phyloP scores from a whole-genome alignment of 2,329 filamentous ascomycete genomes.

The Sarocladium kiliense region DNA sequence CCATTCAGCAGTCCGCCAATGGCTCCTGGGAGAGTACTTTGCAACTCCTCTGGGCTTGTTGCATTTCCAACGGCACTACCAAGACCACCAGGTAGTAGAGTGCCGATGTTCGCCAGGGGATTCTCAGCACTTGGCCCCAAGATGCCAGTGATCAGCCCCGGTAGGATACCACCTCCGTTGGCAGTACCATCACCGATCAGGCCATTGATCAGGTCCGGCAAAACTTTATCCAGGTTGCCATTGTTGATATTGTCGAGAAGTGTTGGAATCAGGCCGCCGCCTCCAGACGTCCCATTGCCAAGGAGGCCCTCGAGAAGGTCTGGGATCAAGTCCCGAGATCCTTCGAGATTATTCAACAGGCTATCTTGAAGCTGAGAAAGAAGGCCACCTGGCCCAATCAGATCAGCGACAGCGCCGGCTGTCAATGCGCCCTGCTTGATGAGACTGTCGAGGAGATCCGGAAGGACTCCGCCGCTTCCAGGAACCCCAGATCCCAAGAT shows the following conservation, averaged over 20 bases:
- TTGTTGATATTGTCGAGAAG: slow-evolving; percentile 4
- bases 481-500: background rate
- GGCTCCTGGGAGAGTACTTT: background rate
- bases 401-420: background rate
- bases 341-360: background rate
- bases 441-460: background rate
- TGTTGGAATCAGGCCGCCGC: slow-evolving; percentile 1
- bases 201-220: background rate
- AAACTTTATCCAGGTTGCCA: background rate
- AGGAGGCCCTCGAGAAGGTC: background rate
- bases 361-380: slow-evolving; percentile 1
- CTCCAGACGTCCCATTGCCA: background rate
- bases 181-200: slow-evolving; percentile 3
- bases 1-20: slow-evolving; percentile 1
- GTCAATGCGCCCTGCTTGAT: slow-evolving; percentile 3
- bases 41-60: background rate
- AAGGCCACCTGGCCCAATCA: background rate
- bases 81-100: background rate
- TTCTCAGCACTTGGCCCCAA: background rate
- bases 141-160: background rate
- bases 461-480: background rate
- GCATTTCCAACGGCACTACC: background rate
- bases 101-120: slow-evolving; percentile 4
- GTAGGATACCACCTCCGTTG: slow-evolving; percentile 2
- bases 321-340: background rate